Conservation (phyloP, 306 rosid genomes). For the Cucurbita pepo region DNA sequence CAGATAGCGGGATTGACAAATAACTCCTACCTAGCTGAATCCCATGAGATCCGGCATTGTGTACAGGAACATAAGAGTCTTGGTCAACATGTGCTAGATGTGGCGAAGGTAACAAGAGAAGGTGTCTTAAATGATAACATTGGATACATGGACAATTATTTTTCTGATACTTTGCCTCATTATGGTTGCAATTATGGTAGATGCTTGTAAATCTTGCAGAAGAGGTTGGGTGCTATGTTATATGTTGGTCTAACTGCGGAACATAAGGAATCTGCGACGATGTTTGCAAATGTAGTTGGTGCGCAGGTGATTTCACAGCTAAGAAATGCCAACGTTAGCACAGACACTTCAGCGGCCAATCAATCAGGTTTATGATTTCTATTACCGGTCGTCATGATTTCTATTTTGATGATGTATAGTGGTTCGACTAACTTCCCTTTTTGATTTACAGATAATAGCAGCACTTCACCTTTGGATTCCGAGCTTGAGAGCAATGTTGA, state of each 20-base stretch:
- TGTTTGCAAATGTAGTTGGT: conserved; percentile 90
- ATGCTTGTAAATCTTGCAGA: conserved; percentile 49
- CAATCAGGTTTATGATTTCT: conserved; percentile 36
- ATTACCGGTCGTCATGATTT: neutral
- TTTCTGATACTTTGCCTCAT: conserved; percentile 11
- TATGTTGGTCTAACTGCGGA: conserved; percentile 98
- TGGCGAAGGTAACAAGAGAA: conserved; percentile 60
- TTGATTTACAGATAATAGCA: conserved; percentile 40
- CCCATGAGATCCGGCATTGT: conserved; percentile 80
- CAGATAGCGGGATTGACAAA: conserved; percentile 97
- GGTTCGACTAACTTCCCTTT: conserved; percentile 4
- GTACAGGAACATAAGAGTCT: conserved; percentile 62
- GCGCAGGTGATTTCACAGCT: conserved; percentile 93
- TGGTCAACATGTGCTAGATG: conserved; percentile 65
- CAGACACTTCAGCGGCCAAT: conserved; percentile 19
- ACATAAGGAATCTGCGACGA: conserved; percentile 89
- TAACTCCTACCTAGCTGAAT: conserved; percentile 64
- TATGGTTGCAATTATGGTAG: conserved; percentile 14
- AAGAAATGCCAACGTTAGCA: conserved; percentile 33
- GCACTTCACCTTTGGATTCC: conserved; percentile 28
- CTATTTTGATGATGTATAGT: neutral
- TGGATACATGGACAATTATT: conserved; percentile 6
- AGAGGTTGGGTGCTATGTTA: conserved; percentile 73
- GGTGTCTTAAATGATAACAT: conserved; percentile 4
- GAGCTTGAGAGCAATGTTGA: conserved; percentile 34